Conservation (phyloP, 805 yeast species). For the Wickerhamiella brachini region DNA sequence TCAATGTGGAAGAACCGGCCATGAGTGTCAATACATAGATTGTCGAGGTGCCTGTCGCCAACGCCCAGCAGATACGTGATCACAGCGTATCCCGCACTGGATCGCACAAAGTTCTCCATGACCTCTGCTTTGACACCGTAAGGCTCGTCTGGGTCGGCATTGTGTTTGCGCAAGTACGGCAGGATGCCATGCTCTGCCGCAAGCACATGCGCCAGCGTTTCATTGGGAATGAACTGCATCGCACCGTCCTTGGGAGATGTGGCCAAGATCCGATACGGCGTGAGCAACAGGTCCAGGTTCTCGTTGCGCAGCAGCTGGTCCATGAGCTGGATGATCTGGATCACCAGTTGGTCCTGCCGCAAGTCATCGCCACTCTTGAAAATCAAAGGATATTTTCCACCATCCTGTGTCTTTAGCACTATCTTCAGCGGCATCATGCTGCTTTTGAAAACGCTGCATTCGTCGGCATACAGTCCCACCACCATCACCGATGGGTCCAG, state of each 20-base stretch:
- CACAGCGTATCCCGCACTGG: conserved; percentile 97
- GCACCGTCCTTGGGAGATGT: conserved; percentile 87
- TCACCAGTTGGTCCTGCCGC: conserved; percentile 93
- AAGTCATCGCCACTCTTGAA: conserved; percentile 93
- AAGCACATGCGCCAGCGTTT: conserved; percentile 69
- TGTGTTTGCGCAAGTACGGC: conserved; percentile 51
- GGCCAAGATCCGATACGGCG: conserved; percentile 83
- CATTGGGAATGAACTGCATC: conserved; percentile 88
- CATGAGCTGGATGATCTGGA: conserved; percentile 84
- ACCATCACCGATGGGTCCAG: conserved; percentile 67
- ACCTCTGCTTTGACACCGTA: conserved; percentile 41
- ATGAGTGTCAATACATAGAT: conserved; percentile 66
- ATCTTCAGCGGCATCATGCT: conserved; percentile 81
- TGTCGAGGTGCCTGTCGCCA: conserved; percentile 94
- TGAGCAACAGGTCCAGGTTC: conserved; percentile 72
- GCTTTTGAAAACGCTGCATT: conserved; percentile 79
- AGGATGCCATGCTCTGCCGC: conserved; percentile 63
- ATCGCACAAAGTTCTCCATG: conserved; percentile 88
- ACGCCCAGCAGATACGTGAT: conserved; percentile 89
- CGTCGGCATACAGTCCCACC: conserved; percentile 64
- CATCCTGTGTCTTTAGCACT: conserved; percentile 47
- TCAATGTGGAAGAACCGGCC: conserved; percentile 95
- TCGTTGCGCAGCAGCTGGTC: conserved; percentile 78
- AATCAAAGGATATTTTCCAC: conserved; percentile 59
- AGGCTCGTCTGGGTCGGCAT: conserved; percentile 34